Base-by-base conservation (phyloP, 148 eudicot species). In the Rhododendron kiyosumense region DNA sequence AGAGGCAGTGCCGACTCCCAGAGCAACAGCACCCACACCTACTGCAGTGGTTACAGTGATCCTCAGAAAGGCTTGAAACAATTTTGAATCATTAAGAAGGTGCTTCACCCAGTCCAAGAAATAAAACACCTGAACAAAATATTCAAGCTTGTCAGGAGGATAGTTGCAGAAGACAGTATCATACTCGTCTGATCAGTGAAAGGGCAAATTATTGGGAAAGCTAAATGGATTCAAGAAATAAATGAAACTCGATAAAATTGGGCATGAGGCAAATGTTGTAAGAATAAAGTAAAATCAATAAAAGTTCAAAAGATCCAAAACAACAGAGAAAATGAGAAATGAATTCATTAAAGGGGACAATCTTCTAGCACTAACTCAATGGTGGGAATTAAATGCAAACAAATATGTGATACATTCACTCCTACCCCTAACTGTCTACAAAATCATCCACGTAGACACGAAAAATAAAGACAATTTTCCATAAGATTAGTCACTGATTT, bases 71-170 rank as follows among this genome's bases (percentile, higher is more conserved):
- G 96, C 90, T 88, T 95, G 94, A 87, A 94, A 97, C 88, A 95
- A 81, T 86, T 97, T 95, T 84, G 89, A 86, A 90, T 95, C 97
- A 88, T 94, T 91, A 59, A 97, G 83, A 46, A 90, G 86, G 88
- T 95, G 89, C 92, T 97, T 97, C 87, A 97, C 98, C 99, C 99
- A 97, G 90, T 89, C 92, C 89, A 97, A 88, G 91, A 97, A 95
- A 92, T 93, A 94, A 91, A 97, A 95, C 43, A 97, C 99, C 99
- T 97, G 94, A 83, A 82, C 65, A 84, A 28, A 82, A 15, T 82
- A 78, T 81, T 76, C 43, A 52, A 84, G 45, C 81, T 54, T 86
- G 84, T 51, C 24, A 20, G 12, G 22, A 0, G 57, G 76, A 43
- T 30, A 38, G 45, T 30, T 38, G 5, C 79, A 38, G 79, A 34